Base-by-base conservation (phyloP, 192 early-diverging fungal species). In the Backusella australiensis region DNA sequence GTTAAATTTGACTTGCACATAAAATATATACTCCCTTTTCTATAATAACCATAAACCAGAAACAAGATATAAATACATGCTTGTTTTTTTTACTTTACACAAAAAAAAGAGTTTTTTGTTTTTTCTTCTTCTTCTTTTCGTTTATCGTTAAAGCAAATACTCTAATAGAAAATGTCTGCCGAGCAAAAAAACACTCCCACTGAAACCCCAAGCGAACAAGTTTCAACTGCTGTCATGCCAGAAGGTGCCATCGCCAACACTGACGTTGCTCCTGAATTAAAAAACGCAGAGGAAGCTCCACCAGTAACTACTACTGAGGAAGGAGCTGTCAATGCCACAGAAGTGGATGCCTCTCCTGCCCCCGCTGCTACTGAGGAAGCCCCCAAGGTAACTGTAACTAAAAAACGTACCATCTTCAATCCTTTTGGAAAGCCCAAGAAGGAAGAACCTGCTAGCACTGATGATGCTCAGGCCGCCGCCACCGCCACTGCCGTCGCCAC, bases 261-360 rank as follows among this genome's bases (percentile, higher is more conserved):
- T 63, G 56, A 63, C 23, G 12, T 63, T 26, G 56, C 56, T 63
- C 56, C 56, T 63, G 56, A 63, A 63, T 63, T 63, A 63, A 63
- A 26, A 66, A 29, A 76, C 12, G 56, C 56, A 63, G 79, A 12
- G 34, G 79, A 23, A 73, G 65, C 15, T 73, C 68, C 56, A 63
- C 56, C 19, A 66, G 75, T 1, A 34, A 34, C 32, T 19, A 32
- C 49, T 14, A 35, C 63, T 34, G 65, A 66, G 19, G 63, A 39
- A 80, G 79, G 49, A 75, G 73, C 26, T 81, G 71, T 52, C 68
- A 63, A 63, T 63, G 56, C 56, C 23, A 63, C 56, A 63, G 56
- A 63, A 63, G 56, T 63, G 4, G 26, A 23, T 63, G 21, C 56
- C 26, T 29, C 56, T 29, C 23, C 23, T 4, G 21, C 56, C 0